Base-by-base conservation (phyloP, 2,329 filamentous ascomycete genomes). In the Zalaria sp. region DNA sequence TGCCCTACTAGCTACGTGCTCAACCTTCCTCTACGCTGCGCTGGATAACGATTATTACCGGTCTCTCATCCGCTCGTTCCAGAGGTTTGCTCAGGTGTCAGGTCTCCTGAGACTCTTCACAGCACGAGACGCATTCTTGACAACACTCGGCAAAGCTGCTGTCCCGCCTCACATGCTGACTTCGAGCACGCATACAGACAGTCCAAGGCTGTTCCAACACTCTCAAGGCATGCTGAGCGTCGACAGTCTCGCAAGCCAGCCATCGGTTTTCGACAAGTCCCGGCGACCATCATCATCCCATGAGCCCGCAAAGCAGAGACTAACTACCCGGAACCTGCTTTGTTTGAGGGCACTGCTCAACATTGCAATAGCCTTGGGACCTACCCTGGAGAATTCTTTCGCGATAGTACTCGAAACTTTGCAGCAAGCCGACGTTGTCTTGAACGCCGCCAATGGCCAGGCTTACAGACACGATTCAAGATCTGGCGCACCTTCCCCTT, bases 21-120 rank as follows among this genome's bases (percentile, higher is more conserved):
- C 91, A 0, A 95, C 89, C 0, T 98, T 96, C 56, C 66, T 98
- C 11, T 93, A 93, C 56, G 85, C 91, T 27, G 79, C 89, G 0
- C 67, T 98, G 3, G 91, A 98, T 57, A 82, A 85, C 1, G 87
- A 95, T 41, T 95, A 91, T 52, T 98, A 96, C 53, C 88, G 95
- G 50, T 78, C 81, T 6, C 68, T 98, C 1, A 89, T 98, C 25
- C 77, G 91, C 49, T 84, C 89, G 0, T 93, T 96, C 51, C 91
- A 98, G 54, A 87, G 93, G 49, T 84, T 98, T 53, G 83, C 91
- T 1, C 93, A 98, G 57, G 89, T 96, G 3, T 86, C 91, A 34
- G 93, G 91, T 4, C 68, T 98, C 37, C 64, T 98, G 5, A 79
- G 88, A 47, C 73, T 96, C 6, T 68, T 73, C 8, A 95, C 89